phyloP scores from a whole-genome alignment of 345 rosid genomes.

The Rhizophora apiculata region DNA sequence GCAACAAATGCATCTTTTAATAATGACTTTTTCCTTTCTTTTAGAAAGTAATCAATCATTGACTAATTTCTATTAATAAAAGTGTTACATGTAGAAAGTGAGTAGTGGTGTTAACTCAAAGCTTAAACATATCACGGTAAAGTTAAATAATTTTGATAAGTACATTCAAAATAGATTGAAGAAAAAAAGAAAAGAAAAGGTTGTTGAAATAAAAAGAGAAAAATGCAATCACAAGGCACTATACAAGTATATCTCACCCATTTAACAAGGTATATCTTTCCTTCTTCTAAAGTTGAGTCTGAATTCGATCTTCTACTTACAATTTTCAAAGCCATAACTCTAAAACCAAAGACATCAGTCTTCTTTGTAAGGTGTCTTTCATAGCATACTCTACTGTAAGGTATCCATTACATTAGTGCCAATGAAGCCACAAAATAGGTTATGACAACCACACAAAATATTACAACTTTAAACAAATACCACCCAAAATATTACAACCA shows the following conservation, averaged over 20 bases:
- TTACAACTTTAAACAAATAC: background rate
- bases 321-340: slow-evolving; percentile 56
- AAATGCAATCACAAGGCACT: background rate
- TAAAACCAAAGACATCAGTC: slow-evolving; percentile 65
- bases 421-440: background rate
- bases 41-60: too few species aligned
- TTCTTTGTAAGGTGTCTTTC: slow-evolving; percentile 72
- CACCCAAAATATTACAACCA: background rate
- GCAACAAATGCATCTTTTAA: too few species aligned
- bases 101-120: too few species aligned
- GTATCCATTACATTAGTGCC: slow-evolving; percentile 40
- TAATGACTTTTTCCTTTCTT: too few species aligned
- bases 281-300: slow-evolving; percentile 39
- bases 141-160: too few species aligned
- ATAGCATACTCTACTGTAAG: slow-evolving; percentile 74
- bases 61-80: too few species aligned
- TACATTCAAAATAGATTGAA: too few species aligned
- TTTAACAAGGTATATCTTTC: slow-evolving; percentile 61
- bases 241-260: slow-evolving; percentile 39
- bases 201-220: background rate
- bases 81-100: too few species aligned
- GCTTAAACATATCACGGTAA: too few species aligned
- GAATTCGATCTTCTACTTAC: slow-evolving; percentile 67
- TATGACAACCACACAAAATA: background rate
- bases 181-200: background rate